phyloP scores from a whole-genome alignment of 2,329 filamentous ascomycete genomes.

The Ascochyta koolunga region DNA sequence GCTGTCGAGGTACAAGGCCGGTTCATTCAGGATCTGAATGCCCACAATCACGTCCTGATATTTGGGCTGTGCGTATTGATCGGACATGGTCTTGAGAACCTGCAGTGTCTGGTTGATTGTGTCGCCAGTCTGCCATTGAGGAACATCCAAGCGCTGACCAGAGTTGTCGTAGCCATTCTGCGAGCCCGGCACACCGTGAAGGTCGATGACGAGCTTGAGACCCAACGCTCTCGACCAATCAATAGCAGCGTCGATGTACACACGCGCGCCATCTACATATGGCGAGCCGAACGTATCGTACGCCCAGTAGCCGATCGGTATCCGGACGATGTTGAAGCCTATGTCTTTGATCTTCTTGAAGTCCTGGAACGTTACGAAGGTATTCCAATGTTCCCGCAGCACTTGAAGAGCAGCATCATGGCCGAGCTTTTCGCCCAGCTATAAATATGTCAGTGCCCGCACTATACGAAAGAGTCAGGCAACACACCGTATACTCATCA shows the following conservation, averaged over 20 bases:
- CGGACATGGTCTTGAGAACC: conserved; percentile 63
- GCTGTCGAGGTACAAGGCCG: conserved; percentile 51
- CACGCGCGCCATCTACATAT: conserved; percentile 59
- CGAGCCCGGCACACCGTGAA: conserved; percentile 62
- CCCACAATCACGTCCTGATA: conserved; percentile 66
- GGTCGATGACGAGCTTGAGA: conserved; percentile 64
- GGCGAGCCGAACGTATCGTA: conserved; percentile 58
- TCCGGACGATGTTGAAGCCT: conserved; percentile 65
- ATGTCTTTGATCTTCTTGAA: conserved; percentile 63
- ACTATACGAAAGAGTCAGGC: not conserved
- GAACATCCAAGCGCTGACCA: conserved; percentile 55
- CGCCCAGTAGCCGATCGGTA: conserved; percentile 67
- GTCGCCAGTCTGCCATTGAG: conserved; percentile 55
- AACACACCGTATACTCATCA: conserved; percentile 56
- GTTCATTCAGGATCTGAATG: conserved; percentile 65
- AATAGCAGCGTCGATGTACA: conserved; percentile 62
- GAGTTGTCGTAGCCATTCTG: conserved; percentile 70
- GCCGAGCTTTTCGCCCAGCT: conserved; percentile 56
- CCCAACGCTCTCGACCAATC: conserved; percentile 61
- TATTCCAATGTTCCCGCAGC: conserved; percentile 59
- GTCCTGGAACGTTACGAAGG: conserved; percentile 57
- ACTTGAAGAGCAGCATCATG: conserved; percentile 51
- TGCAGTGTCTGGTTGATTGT: conserved; percentile 59
- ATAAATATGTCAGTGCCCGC: not conserved
- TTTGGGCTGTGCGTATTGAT: conserved; percentile 59